A percentile compares a stretch with the other conserved stretches of the same genome.
Evolutionary conservation across 768 basidiomycete species (phyloP).

Genomic region (Leccinum uliginosum): DNA sequence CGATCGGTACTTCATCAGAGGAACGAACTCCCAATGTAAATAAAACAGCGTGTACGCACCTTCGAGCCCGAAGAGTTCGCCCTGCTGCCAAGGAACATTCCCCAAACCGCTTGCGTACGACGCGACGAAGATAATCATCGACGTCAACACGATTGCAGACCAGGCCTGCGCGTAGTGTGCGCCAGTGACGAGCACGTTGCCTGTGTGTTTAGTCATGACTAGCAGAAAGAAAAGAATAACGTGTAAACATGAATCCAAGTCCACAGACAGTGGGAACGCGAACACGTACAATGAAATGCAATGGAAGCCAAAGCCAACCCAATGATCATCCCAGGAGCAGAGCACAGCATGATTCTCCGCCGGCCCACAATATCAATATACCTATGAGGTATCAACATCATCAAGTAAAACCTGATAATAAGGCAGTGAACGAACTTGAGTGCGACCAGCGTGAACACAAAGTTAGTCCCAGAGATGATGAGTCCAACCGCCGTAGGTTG

Average conservation of each 20-base stretch:
- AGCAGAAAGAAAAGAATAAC: background rate
- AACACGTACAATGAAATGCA: constrained; percentile 47
- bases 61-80: constrained; percentile 77
- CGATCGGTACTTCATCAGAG: background rate
- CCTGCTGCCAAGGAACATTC: constrained; percentile 85
- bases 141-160: constrained; percentile 65
- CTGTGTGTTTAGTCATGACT: constrained; percentile 62
- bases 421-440: constrained; percentile 41
- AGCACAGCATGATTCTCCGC: constrained; percentile 64
- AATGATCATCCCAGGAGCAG: constrained; percentile 69
- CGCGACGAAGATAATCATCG: constrained; percentile 83
- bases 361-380: constrained; percentile 67
- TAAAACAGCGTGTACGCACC: constrained; percentile 32
- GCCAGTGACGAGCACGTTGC: constrained; percentile 55
- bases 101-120: constrained; percentile 78
- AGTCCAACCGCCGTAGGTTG: constrained; percentile 80
- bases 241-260: background rate
- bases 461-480: constrained; percentile 75
- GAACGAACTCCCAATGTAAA: background rate
- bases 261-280: background rate
- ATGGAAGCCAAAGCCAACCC: constrained; percentile 60
- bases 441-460: constrained; percentile 72
- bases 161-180: constrained; percentile 54
- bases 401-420: background rate
- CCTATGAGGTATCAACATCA: constrained; percentile 1